Conservation (phyloP, 306 rosid species). For the Quercus aquifolioides region DNA sequence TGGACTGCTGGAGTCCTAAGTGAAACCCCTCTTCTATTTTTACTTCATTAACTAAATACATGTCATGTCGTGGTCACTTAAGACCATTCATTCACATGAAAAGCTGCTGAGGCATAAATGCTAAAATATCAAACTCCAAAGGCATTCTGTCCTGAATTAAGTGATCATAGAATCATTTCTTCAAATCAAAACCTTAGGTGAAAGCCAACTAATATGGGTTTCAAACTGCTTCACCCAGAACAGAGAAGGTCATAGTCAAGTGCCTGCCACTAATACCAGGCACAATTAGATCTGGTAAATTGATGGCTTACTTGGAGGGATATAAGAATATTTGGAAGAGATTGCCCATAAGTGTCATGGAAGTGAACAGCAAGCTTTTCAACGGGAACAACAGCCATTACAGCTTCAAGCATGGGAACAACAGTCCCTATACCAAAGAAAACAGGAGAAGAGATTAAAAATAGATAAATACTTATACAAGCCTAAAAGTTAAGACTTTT, state of each 20-base stretch:
- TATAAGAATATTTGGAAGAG: conserved; percentile 72
- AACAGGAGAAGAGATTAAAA: neutral
- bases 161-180: neutral
- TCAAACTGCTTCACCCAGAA: neutral
- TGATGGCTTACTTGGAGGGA: conserved; percentile 76
- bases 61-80: neutral
- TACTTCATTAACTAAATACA: neutral
- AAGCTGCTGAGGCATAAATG: neutral
- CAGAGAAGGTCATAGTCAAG: neutral
- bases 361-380: conserved; percentile 87
- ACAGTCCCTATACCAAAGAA: conserved; percentile 49
- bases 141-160: neutral
- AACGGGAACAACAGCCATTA: conserved; percentile 71
- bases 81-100: neutral
- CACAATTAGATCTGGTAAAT: neutral
- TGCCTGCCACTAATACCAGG: neutral
- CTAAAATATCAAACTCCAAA: neutral
- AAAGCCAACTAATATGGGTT: neutral
- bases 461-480: neutral
- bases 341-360: conserved; percentile 92
- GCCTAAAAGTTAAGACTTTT: neutral
- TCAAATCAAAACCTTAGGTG: neutral
- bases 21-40: neutral
- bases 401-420: conserved; percentile 84
- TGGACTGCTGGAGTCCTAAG: neutral